phyloP scores from a whole-genome alignment of 352 stramenopile species.

The Globisporangium splendens region DNA sequence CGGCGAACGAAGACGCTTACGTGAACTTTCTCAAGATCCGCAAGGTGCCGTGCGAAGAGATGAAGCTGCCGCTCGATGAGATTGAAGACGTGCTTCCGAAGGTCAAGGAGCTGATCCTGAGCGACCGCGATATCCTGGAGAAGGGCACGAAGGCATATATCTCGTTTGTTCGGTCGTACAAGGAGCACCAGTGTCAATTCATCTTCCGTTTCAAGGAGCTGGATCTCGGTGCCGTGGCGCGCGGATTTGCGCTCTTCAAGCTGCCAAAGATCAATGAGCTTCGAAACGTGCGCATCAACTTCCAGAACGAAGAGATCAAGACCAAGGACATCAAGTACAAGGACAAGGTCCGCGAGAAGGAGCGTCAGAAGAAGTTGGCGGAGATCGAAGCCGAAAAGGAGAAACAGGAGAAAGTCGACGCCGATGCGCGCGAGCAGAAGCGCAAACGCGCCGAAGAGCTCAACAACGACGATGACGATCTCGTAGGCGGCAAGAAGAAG shows the following conservation, averaged over 20 bases:
- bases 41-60: conserved; percentile 90
- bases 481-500: conserved; percentile 50
- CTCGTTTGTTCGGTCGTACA: conserved; percentile 98
- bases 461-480: conserved; percentile 37
- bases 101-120: conserved; percentile 87
- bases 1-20: conserved; percentile 95
- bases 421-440: conserved; percentile 47
- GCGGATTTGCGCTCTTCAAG: conserved; percentile 79
- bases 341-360: conserved; percentile 95
- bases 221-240: conserved; percentile 91
- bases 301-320: conserved; percentile 83
- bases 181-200: conserved; percentile 98
- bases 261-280: conserved; percentile 87
- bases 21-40: conserved; percentile 95
- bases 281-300: conserved; percentile 77
- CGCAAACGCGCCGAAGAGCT: conserved; percentile 58
- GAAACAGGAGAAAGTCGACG: conserved; percentile 49
- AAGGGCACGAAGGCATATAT: conserved; percentile 99
- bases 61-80: conserved; percentile 57
- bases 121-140: conserved; percentile 97
- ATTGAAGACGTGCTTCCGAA: conserved; percentile 84
- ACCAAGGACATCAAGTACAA: conserved; percentile 93
- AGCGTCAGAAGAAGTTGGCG: conserved; percentile 93
- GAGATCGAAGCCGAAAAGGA: conserved; percentile 74
- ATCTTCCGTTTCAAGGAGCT: conserved; percentile 98